Evolutionary conservation across 2,329 filamentous ascomycete species (phyloP).

Genomic region (Alternaria sp.): DNA sequence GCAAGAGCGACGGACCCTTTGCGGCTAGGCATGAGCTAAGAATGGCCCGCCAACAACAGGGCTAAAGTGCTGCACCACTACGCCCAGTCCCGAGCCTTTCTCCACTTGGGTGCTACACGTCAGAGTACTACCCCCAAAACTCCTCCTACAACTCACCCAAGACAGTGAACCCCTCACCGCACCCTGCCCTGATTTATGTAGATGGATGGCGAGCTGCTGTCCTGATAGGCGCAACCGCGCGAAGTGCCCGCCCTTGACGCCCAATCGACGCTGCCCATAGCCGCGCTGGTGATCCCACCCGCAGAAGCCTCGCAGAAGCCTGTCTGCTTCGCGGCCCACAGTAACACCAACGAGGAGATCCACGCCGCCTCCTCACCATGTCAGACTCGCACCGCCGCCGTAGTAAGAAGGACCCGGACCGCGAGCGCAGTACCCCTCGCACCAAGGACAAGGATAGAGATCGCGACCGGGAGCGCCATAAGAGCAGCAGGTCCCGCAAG

Average conservation of each 20-base stretch:
- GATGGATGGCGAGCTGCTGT: slow-evolving; percentile 39
- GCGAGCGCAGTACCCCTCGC: slow-evolving; percentile 37
- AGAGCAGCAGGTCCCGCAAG: slow-evolving; percentile 40
- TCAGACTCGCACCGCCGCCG: slow-evolving; percentile 49
- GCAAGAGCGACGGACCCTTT: slow-evolving; percentile 5
- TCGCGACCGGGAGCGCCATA: slow-evolving; percentile 36
- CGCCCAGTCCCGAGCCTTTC: slow-evolving; percentile 14
- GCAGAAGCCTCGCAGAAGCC: slow-evolving; percentile 21
- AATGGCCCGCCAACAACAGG: slow-evolving; percentile 5
- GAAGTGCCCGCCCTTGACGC: slow-evolving; percentile 28
- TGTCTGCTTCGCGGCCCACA: slow-evolving; percentile 21
- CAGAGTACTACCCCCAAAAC: slow-evolving; percentile 25
- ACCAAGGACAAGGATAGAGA: slow-evolving; percentile 37
- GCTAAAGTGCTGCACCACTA: not conserved
- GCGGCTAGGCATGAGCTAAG: slow-evolving; percentile 2
- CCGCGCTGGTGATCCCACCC: slow-evolving; percentile 39
- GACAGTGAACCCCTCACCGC: slow-evolving; percentile 15
- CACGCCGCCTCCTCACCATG: slow-evolving; percentile 32
- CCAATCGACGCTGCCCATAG: slow-evolving; percentile 43
- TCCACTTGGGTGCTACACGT: slow-evolving; percentile 28
- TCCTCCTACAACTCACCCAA: slow-evolving; percentile 18
- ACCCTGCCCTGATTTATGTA: slow-evolving; percentile 22
- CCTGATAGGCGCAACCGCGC: slow-evolving; percentile 45
- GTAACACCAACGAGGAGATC: slow-evolving; percentile 30
- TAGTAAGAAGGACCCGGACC: slow-evolving; percentile 41